Evolutionary conservation across 805 yeast species (phyloP), one percentile per base, ranked within the genome.

Genomic region (Cyberlindnera americana): DNA sequence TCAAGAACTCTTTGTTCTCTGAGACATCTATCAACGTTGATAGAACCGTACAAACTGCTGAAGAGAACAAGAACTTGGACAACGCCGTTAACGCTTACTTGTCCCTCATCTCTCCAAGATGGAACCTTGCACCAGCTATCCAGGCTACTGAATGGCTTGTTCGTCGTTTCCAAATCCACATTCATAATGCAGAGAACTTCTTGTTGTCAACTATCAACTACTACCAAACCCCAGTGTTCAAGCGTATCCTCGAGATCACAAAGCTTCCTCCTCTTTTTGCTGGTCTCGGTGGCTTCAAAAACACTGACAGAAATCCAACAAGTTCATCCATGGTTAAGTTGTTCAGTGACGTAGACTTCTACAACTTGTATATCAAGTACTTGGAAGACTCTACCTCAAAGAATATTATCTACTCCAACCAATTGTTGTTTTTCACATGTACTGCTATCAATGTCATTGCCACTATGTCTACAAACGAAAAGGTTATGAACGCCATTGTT

Each of bases 81-180:
- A 73, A 71, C 42, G 90, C 93, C 22, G 75, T 91, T 37, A 76
- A 77, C 44, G 81, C 81, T 11, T 91, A 86, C 56, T 65, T 93
- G 44, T 72, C 81, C 43, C 68, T 91, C 49, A 69, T 81, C 9
- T 81, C 95, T 4, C 87, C 95, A 2, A 81, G 80, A 60, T 78
- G 91, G 74, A 74, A 78, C 47, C 64, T 89, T 38, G 73, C 79
- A 17, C 86, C 95, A 18, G 74, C 96, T 3, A 55, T 87, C 35
- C 81, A 81, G 52, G 91, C 96, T 5, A 70, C 88, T 11, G 99
- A 93, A 67, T 93, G 99, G 99, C 77, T 90, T 18, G 82, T 93
- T 15, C 82, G 99, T 66, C 75, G 98, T 52, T 93, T 81, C 67
- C 81, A 88, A 56, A 78, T 88, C 49, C 90, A 93, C 58, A 70